Evolutionary conservation across 2,329 filamentous ascomycete species (phyloP).

Genomic region (Ophiocordyceps polyrhachis-furcata): DNA sequence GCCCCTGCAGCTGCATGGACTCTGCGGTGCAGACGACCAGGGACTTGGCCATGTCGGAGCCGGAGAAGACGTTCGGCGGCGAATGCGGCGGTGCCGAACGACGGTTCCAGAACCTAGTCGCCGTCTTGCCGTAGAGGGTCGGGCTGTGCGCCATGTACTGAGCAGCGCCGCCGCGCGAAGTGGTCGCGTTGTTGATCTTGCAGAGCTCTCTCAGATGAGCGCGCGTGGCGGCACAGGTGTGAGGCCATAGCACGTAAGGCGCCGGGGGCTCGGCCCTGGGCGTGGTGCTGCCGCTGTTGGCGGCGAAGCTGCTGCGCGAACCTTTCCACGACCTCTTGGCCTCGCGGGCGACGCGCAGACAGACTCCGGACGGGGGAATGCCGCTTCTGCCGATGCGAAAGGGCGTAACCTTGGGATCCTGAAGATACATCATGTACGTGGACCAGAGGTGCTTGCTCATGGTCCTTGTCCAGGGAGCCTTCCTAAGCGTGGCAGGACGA

Average conservation of each 20-base stretch:
- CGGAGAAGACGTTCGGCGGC: conserved; percentile 30
- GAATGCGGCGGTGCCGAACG: conserved; percentile 27
- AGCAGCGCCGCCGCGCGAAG: conserved; percentile 16
- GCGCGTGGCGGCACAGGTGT: conserved; percentile 43
- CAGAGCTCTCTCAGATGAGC: conserved; percentile 44
- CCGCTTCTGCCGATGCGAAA: conserved; percentile 44
- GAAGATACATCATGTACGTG: conserved; percentile 44
- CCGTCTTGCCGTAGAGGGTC: conserved; percentile 34
- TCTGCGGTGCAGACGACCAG: conserved; percentile 44
- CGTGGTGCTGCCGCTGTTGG: conserved; percentile 34
- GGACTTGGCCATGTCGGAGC: conserved; percentile 44
- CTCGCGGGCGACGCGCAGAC: conserved; percentile 44
- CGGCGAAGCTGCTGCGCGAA: conserved; percentile 21
- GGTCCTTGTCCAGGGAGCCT: conserved; percentile 42
- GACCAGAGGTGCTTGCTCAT: conserved; percentile 50
- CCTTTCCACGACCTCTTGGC: conserved; percentile 50
- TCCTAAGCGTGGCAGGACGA: conserved; percentile 18
- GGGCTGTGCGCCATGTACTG: conserved; percentile 33
- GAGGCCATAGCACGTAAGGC: conserved; percentile 42
- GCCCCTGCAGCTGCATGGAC: conserved; percentile 43
- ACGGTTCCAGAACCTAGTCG: conserved; percentile 29
- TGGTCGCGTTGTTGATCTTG: conserved; percentile 30
- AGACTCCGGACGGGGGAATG: conserved; percentile 46
- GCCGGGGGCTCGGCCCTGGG: conserved; percentile 29
- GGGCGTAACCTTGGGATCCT: conserved; percentile 49